A percentile compares a stretch with the other conserved stretches of the same genome.
Conservation (phyloP, 2,329 filamentous ascomycete species). For the Trichoderma atroviride region DNA sequence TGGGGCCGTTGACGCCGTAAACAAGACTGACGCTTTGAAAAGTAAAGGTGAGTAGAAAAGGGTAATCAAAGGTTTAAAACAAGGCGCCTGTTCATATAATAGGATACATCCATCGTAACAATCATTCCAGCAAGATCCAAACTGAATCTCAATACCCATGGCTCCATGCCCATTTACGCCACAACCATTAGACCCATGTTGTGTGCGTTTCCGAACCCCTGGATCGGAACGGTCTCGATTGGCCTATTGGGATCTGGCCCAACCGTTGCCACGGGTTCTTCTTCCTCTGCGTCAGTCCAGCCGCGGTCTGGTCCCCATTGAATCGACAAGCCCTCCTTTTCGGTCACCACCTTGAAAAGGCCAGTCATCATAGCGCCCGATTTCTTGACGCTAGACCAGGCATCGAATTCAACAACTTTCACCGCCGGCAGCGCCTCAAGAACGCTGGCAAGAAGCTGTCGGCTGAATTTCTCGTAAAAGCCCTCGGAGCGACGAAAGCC, state of each 20-base stretch:
- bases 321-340: constrained; percentile 53
- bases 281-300: constrained; percentile 58
- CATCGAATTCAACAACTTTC: constrained; percentile 68
- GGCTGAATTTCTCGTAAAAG: constrained; percentile 71
- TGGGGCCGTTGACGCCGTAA: neutral
- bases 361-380: constrained; percentile 65
- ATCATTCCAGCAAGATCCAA: constrained; percentile 12
- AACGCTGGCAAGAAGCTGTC: constrained; percentile 58
- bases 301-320: constrained; percentile 68
- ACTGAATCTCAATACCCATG: constrained; percentile 7
- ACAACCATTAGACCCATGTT: constrained; percentile 28
- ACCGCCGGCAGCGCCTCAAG: constrained; percentile 60
- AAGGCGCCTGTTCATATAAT: constrained; percentile 16
- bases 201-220: constrained; percentile 26
- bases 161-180: constrained; percentile 27
- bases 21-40: neutral
- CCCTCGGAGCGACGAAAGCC: constrained; percentile 67
- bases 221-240: constrained; percentile 25
- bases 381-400: constrained; percentile 65
- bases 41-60: neutral
- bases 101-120: constrained; percentile 23
- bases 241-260: constrained; percentile 11
- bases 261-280: neutral
- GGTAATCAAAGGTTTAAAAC: neutral
- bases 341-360: constrained; percentile 56